Evolutionary conservation across 148 eudicot species (phyloP), one percentile per base, ranked within the genome.

Genomic region (Rheum nobile): DNA sequence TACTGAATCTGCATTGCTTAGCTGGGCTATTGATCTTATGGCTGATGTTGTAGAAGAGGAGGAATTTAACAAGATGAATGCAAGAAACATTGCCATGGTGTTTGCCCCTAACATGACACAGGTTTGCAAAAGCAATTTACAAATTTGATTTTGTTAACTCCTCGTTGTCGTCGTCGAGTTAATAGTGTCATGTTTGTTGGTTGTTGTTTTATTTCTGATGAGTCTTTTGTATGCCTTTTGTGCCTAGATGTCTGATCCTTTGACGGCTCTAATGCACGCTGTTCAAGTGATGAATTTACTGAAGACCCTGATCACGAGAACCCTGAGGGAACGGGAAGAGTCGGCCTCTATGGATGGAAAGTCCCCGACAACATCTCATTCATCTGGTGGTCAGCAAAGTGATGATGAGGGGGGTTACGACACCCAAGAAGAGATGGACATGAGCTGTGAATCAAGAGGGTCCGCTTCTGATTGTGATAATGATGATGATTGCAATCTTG

Each of bases 71-170:
- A 93, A 93, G 76, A 93, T 93, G 98, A 93, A 91, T 76, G 93
- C 95, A 0, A 88, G 97, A 74, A 93, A 91, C 59, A 93, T 93
- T 41, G 97, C 98, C 50, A 86, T 91, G 90, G 97, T 93, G 70
- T 93, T 93, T 55, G 92, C 98, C 26, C 98, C 98, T 24, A 93
- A 93, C 79, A 93, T 93, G 98, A 93, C 97, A 71, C 95, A 91
- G 97, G 97, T 91, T 81, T 43, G 37, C 11, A 29, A 12, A 29
- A 28, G 0, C 68, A 29, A 32, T 13, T 32, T 57, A n/a, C 0
- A 6, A 14, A 21, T 54, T 11, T 29, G 67, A n/a, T n/a, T n/a
- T n/a, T n/a, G n/a, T n/a, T n/a, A n/a, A n/a, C n/a, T n/a, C n/a
- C n/a, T n/a, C n/a, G n/a, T n/a, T n/a, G n/a, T n/a, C n/a, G n/a